These are phyloP conservation scores for Meyerozyma guilliermondii DNA, from an alignment of 1,139 yeast species.

Conservation along the genomic window DNA sequence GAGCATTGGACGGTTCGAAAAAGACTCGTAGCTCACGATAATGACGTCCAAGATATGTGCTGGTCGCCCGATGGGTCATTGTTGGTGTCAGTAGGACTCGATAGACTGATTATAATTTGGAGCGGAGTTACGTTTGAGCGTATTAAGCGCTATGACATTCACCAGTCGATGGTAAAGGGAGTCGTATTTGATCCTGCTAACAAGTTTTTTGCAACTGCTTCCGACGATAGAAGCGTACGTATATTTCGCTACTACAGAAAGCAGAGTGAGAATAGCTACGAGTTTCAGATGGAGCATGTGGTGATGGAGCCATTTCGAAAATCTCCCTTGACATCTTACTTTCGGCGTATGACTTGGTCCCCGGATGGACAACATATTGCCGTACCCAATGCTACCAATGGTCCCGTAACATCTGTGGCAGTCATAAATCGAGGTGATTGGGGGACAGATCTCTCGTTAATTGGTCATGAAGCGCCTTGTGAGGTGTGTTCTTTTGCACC, in stretches of 20 bases:
- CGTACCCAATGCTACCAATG: slow-evolving; percentile 95
- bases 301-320: slow-evolving; percentile 80
- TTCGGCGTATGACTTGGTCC: slow-evolving; percentile 91
- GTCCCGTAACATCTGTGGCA: slow-evolving; percentile 89
- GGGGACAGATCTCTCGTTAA: slow-evolving; percentile 81
- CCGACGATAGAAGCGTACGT: slow-evolving; percentile 89
- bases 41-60: slow-evolving; percentile 93
- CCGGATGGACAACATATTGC: slow-evolving; percentile 98
- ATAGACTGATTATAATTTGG: slow-evolving; percentile 90
- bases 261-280: slow-evolving; percentile 60
- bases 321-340: slow-evolving; percentile 90
- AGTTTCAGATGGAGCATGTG: slow-evolving; percentile 81
- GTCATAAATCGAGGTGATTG: slow-evolving; percentile 88
- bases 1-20: slow-evolving; percentile 95
- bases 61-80: slow-evolving; percentile 96
- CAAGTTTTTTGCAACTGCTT: slow-evolving; percentile 93
- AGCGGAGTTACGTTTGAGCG: slow-evolving; percentile 88
- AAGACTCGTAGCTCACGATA: slow-evolving; percentile 91
- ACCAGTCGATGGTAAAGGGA: slow-evolving; percentile 94
- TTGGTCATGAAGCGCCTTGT: slow-evolving; percentile 96
- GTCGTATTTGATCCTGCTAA: slow-evolving; percentile 97
- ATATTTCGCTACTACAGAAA: slow-evolving; percentile 78
- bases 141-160: slow-evolving; percentile 83
- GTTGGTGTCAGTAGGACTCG: slow-evolving; percentile 89
- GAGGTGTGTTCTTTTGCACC: slow-evolving; percentile 94